Percentiles rank a stretch among this genome's conserved stretches.
Conservation (phyloP, 805 yeast genomes). For the Candida nanaspora region DNA sequence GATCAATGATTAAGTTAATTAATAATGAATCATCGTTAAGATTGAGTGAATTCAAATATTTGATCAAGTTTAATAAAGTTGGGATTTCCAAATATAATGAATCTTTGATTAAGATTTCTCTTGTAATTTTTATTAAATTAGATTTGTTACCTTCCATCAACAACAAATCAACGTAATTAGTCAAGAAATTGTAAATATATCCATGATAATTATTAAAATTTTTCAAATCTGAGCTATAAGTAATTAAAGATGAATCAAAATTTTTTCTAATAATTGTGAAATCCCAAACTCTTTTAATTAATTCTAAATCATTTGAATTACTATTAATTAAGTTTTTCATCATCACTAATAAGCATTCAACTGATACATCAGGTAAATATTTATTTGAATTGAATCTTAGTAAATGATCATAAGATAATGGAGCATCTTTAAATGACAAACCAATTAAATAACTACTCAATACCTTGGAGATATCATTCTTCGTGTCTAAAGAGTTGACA, state of each 20-base stretch:
- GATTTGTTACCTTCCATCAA: slow-evolving; percentile 17
- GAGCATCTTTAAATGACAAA: slow-evolving; percentile 17
- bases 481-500: slow-evolving; percentile 22
- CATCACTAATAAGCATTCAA: slow-evolving; percentile 17
- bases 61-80: slow-evolving; percentile 15
- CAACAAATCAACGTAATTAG: slow-evolving; percentile 14
- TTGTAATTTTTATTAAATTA: slow-evolving; percentile 18
- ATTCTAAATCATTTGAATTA: slow-evolving; percentile 15
- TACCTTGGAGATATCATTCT: slow-evolving; percentile 10
- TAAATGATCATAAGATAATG: slow-evolving; percentile 17
- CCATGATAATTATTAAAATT: slow-evolving; percentile 7
- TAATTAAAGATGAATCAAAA: slow-evolving; percentile 15
- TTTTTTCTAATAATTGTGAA: slow-evolving; percentile 23
- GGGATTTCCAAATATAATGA: slow-evolving; percentile 17
- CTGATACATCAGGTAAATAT: slow-evolving; percentile 28
- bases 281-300: slow-evolving; percentile 24
- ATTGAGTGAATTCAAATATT: slow-evolving; percentile 14
- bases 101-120: slow-evolving; percentile 23
- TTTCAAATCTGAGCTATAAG: background rate
- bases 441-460: slow-evolving; percentile 22
- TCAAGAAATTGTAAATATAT: slow-evolving; percentile 12
- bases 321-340: slow-evolving; percentile 12
- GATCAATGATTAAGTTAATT: slow-evolving; percentile 20
- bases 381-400: slow-evolving; percentile 20
- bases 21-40: slow-evolving; percentile 11